phyloP scores from a whole-genome alignment of 2,329 filamentous ascomycete species.

The Metarhizium robertsii region DNA sequence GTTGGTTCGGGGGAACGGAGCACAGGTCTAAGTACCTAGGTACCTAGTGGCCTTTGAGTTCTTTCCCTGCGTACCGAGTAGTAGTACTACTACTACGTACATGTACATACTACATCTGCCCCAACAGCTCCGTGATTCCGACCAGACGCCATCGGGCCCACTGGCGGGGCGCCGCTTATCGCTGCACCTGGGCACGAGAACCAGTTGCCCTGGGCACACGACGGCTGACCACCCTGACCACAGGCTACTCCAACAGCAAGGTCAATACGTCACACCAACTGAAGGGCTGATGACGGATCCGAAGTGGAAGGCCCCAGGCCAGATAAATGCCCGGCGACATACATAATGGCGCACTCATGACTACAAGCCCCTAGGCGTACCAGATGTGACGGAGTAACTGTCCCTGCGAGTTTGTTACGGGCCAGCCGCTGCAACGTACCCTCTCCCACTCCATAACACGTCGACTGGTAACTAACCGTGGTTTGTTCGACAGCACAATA shows the following conservation, averaged over 20 bases:
- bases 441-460: too few species aligned
- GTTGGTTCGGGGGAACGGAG: too few species aligned
- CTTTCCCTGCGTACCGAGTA: too few species aligned
- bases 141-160: constrained; percentile 3
- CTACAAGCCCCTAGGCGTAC: background rate
- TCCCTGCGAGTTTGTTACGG: too few species aligned
- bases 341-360: background rate
- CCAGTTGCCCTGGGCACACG: background rate
- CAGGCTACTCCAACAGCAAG: background rate
- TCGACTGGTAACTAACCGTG: background rate
- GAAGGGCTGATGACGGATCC: background rate
- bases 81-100: too few species aligned
- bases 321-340: too few species aligned
- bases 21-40: too few species aligned
- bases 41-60: too few species aligned
- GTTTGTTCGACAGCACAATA: background rate
- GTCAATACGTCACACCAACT: background rate
- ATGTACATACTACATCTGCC: background rate
- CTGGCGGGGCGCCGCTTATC: background rate
- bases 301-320: background rate
- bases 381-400: too few species aligned
- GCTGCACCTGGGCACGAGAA: too few species aligned
- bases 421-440: too few species aligned
- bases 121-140: constrained; percentile 6
- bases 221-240: too few species aligned